Base-by-base conservation (phyloP, 306 rosid genomes). In the peach (Prunus persica) region DNA sequence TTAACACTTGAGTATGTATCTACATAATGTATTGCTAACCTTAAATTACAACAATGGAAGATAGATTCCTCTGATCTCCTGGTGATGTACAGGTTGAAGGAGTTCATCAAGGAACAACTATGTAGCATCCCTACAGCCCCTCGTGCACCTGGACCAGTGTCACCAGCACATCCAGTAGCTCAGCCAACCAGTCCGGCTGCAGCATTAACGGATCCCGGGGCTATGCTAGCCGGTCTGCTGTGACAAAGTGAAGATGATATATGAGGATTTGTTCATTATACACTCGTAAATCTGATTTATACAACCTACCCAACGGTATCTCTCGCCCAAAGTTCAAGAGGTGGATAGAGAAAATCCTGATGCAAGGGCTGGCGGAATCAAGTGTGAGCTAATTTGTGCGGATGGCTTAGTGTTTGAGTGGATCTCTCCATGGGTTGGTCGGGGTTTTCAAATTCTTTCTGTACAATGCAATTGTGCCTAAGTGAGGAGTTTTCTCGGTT, bases 181-280 rank as follows among this genome's bases (percentile, higher is more conserved):
- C 97, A 88, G 78, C 90, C 88, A 15, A 45, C 79, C 34, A 78
- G 80, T 79, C 51, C 88, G 16, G 86, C 88, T 0, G 75, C 88
- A 34, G 86, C 92, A 79, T 63, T 78, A 77, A 82, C 85, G 1
- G 99, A 93, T 77, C 99, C 99, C 0, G 99, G 99, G 77, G 98
- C 99, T n/a, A 72, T 88, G 89, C 89, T 96, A 77, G 99, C 99
- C 15, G 98, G 98, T 73, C 87, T 96, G 80, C 86, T 96, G 85
- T 96, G 90, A 93, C 75, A 76, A 60, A 67, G 27, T 62, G 25
- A 81, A 82, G 67, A 74, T 52, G 62, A 76, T 74, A 73, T 78
- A 41, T 52, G 82, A 70, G 66, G 69, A 81, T 88, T 80, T 87
- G 84, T 85, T 82, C 85, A 79, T 73, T 81, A 80, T 85, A 90